phyloP scores from a whole-genome alignment of 2,329 filamentous ascomycete genomes.

The Diplocarpon mali region DNA sequence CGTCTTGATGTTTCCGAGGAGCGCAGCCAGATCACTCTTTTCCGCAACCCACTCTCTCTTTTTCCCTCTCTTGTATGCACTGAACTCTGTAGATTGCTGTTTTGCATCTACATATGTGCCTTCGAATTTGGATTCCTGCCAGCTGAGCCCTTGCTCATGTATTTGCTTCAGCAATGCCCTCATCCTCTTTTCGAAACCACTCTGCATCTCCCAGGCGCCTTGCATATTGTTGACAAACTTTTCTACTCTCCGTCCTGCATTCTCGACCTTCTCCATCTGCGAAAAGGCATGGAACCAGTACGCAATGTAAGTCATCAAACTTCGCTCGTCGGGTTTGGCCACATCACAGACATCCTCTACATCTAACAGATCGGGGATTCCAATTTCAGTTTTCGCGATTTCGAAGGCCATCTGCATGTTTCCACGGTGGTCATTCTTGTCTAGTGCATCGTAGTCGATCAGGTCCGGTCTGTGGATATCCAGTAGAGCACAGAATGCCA shows the following conservation, averaged over 20 bases:
- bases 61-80: conserved; percentile 77
- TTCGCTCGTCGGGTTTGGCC: conserved; percentile 87
- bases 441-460: conserved; percentile 90
- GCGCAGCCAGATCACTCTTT: conserved; percentile 86
- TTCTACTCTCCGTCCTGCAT: conserved; percentile 88
- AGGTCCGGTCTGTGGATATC: conserved; percentile 96
- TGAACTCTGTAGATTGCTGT: conserved; percentile 69
- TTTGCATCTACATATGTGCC: conserved; percentile 92
- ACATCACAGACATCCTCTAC: conserved; percentile 98
- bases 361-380: conserved; percentile 88
- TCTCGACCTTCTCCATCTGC: conserved; percentile 97
- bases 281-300: conserved; percentile 99
- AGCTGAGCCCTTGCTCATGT: conserved; percentile 58
- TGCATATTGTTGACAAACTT: conserved; percentile 99
- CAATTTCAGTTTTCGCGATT: conserved; percentile 90
- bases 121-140: conserved; percentile 73
- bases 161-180: conserved; percentile 68
- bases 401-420: conserved; percentile 99
- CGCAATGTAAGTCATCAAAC: conserved; percentile 98
- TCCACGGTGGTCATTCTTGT: conserved; percentile 86
- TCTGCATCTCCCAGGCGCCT: conserved; percentile 99
- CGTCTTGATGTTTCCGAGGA: conserved; percentile 97
- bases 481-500: conserved; percentile 90
- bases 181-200: conserved; percentile 87
- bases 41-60: conserved; percentile 97